Base-by-base conservation (phyloP, 2,329 filamentous ascomycete species). In the Penicillium italicum region DNA sequence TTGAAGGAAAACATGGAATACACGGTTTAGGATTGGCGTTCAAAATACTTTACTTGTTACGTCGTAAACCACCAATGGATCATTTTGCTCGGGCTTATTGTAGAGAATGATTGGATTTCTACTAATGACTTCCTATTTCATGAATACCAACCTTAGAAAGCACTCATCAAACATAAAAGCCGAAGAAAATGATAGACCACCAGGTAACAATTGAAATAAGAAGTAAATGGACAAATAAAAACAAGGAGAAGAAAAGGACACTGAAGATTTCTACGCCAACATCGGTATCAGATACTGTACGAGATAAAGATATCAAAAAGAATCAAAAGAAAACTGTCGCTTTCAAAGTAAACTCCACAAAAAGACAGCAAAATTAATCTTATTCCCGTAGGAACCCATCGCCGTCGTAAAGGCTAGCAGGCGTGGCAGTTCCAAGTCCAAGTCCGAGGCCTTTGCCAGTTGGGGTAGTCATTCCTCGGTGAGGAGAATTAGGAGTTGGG, bases 351-450 rank as follows among this genome's bases (percentile, higher is more conserved):
- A 26, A 58, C 16, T 33, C 9, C 14, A 34, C 18, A 34, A 54
- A 54, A 40, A 30, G 4, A 22, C n/a, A 47, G 41, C 47, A 51
- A 28, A 51, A 54, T 36, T 7, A 22, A 24, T n/a, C 41, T 56
- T 63, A 73, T 60, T 74, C 72, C 52, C 72, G 71, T 55, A 74
- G 53, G 58, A 74, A 72, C 7, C 73, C 66, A 48, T 74, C 65
- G 18, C 71, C 59, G 59, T 80, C 78, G 62, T 80, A 80, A 59
- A 79, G 62, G 65, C 77, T 80, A 50, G 66, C 74, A 34, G 76
- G 76, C 45, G 75, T 79, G n/a, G 68, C 67, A 42, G 59, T 61
- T 7, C 64, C 69, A 50, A 69, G 63, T 3, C 69, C 69, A 38
- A 71, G 59, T 4, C 66, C 69, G 12, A 70, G 56, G 0, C 58